Conservation (phyloP, 164 flowering plant genomes). For the Liquidambar formosana region DNA sequence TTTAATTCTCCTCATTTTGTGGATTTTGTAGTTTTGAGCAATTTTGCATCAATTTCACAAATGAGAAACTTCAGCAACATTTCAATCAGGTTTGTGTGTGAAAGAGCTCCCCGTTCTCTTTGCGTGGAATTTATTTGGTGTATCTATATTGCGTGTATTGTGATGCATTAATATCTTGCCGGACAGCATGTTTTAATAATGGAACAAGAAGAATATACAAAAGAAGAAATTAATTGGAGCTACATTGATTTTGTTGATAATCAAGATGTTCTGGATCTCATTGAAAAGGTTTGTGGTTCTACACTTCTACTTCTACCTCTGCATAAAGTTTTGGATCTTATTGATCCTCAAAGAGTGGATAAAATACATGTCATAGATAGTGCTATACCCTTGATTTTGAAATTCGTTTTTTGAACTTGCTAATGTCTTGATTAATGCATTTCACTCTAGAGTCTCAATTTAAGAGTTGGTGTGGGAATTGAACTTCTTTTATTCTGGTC, state of each 20-base stretch:
- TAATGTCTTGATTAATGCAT: not conserved
- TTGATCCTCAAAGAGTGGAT: not conserved
- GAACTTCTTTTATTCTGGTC: not conserved
- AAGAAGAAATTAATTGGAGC: constrained; percentile 98
- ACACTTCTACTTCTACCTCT: not conserved
- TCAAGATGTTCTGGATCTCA: constrained; percentile 91
- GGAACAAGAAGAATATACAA: constrained; percentile 99
- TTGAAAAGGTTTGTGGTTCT: constrained; percentile 89
- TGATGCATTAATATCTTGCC: constrained; percentile 14
- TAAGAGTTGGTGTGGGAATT: not conserved
- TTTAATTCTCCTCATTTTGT: not conserved
- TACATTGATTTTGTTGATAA: constrained; percentile 98
- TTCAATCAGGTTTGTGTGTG: constrained; percentile 88
- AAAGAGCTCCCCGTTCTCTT: not conserved
- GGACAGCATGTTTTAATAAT: constrained; percentile 95
- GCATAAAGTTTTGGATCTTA: not conserved
- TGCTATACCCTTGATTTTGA: not conserved
- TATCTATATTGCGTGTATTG: not conserved
- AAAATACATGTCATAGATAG: not conserved
- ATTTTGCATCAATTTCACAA: constrained; percentile 97
- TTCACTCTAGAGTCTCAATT: not conserved
- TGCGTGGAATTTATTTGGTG: not conserved
- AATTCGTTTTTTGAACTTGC: not conserved
- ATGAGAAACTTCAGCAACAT: constrained; percentile 99
- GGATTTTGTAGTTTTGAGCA: constrained; percentile 86